Percentiles rank a stretch among this genome's conserved stretches.
phyloP scores from a whole-genome alignment of 306 rosid genomes.

The Begonia peltatifolia region DNA sequence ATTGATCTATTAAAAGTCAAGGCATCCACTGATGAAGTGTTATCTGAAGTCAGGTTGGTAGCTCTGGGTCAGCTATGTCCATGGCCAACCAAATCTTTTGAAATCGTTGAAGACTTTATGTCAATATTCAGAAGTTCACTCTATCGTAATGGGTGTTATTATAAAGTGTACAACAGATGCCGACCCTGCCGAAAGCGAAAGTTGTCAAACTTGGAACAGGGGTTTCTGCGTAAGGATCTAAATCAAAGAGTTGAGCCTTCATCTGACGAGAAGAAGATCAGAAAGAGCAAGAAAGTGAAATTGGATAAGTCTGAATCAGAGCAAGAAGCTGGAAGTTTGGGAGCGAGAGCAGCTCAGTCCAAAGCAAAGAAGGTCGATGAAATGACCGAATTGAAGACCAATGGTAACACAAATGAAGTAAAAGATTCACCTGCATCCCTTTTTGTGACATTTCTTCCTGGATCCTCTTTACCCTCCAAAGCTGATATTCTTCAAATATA shows the following conservation, averaged over 20 bases:
- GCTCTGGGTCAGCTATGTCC: slow-evolving; percentile 29
- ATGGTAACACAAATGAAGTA: slow-evolving; percentile 11
- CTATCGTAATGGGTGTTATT: slow-evolving; percentile 27
- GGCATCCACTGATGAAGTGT: slow-evolving; percentile 22
- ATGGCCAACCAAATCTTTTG: slow-evolving; percentile 16
- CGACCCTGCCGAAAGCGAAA: slow-evolving; percentile 41
- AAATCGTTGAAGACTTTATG: slow-evolving; percentile 24
- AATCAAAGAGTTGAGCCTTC: slow-evolving; percentile 8
- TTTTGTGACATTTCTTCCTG: slow-evolving; percentile 38
- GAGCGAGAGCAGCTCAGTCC: neutral
- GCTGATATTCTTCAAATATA: slow-evolving; percentile 38
- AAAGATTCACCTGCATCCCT: slow-evolving; percentile 25
- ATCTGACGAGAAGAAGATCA: slow-evolving; percentile 15
- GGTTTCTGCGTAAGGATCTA: slow-evolving; percentile 10
- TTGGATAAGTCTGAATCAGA: neutral
- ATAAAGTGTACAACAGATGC: slow-evolving; percentile 16
- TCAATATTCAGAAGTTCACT: slow-evolving; percentile 41
- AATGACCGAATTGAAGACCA: slow-evolving; percentile 7
- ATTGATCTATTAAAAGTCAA: slow-evolving; percentile 32
- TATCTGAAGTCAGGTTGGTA: slow-evolving; percentile 25
- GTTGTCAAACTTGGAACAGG: slow-evolving; percentile 23
- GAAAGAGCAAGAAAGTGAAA: slow-evolving; percentile 1
- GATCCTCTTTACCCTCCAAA: slow-evolving; percentile 48
- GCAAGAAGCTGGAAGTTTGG: slow-evolving; percentile 8
- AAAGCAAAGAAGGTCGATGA: slow-evolving; percentile 5